These are phyloP conservation scores for Magnolia sinica DNA, from an alignment of 164 flowering plant genomes.

Conservation along the genomic window DNA sequence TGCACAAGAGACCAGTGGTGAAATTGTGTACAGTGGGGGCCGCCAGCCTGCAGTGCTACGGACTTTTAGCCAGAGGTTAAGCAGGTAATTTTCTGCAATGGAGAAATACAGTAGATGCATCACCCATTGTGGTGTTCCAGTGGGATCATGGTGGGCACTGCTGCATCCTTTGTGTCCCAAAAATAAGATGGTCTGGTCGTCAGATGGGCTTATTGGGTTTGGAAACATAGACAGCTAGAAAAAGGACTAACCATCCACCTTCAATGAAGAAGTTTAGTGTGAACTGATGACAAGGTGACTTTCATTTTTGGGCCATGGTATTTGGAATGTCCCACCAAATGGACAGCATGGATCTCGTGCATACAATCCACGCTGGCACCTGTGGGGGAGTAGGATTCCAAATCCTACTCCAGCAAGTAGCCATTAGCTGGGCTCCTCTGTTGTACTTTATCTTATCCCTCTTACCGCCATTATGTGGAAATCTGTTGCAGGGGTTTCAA, in stretches of 20 bases:
- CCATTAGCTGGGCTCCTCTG: neutral
- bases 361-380: too few species aligned
- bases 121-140: too few species aligned
- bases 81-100: conserved; percentile 41
- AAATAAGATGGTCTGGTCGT: too few species aligned
- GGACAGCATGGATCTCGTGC: neutral
- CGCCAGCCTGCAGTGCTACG: conserved; percentile 81
- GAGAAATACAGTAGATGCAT: neutral
- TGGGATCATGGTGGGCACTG: too few species aligned
- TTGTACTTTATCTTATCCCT: neutral
- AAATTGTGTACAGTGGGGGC: conserved; percentile 57
- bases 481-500: conserved; percentile 59
- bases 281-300: neutral
- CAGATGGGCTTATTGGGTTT: neutral
- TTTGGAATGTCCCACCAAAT: neutral
- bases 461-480: neutral
- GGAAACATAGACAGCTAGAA: too few species aligned
- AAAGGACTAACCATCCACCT: too few species aligned
- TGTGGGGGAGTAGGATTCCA: neutral
- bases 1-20: conserved; percentile 71
- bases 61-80: conserved; percentile 66
- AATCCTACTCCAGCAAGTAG: neutral
- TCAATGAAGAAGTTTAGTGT: too few species aligned
- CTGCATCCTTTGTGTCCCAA: too few species aligned
- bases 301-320: neutral